Percentiles rank a stretch among this genome's conserved stretches.
Evolutionary conservation across 1,284 basidiomycete genomes (phyloP).

Genomic region (Porodaedalea pini): DNA sequence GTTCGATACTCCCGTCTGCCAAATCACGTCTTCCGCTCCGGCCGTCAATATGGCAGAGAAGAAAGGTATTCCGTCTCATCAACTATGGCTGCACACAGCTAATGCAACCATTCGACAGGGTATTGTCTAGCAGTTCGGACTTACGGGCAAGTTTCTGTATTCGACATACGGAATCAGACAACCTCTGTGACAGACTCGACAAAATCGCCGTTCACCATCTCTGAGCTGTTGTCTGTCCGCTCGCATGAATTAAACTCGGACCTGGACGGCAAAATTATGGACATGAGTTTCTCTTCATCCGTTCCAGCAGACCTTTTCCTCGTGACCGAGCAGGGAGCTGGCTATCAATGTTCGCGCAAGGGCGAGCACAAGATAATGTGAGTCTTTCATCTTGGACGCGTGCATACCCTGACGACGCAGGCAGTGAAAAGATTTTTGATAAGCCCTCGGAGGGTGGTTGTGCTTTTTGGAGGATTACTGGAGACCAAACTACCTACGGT

Average conservation of each 20-base stretch:
- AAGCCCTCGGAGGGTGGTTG: constrained; percentile 20
- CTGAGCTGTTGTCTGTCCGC: constrained; percentile 17
- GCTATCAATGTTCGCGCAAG: constrained; percentile 18
- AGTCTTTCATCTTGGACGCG: constrained; percentile 1
- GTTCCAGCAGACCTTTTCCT: constrained; percentile 20
- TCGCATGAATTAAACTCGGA: constrained; percentile 15
- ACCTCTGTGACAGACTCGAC: neutral
- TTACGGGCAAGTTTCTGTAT: constrained; percentile 29
- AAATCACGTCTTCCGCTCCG: constrained; percentile 36
- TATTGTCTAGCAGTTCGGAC: constrained; percentile 26
- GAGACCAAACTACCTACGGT: constrained; percentile 1
- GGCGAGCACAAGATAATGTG: constrained; percentile 18
- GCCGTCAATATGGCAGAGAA: constrained; percentile 34
- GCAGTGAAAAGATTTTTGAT: constrained; percentile 5
- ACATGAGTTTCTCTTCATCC: constrained; percentile 21
- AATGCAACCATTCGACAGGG: constrained; percentile 13
- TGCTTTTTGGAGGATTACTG: constrained; percentile 31
- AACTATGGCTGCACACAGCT: neutral
- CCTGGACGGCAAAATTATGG: constrained; percentile 19
- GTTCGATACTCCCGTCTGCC: constrained; percentile 57
- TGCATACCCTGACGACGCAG: neutral
- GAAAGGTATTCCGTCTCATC: constrained; percentile 26
- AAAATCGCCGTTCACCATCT: constrained; percentile 5
- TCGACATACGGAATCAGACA: constrained; percentile 26
- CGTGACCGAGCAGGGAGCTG: constrained; percentile 24